Evolutionary conservation across 2,329 filamentous ascomycete species (phyloP), one percentile per base, ranked within the genome.

Genomic region (Neonectria sp.): DNA sequence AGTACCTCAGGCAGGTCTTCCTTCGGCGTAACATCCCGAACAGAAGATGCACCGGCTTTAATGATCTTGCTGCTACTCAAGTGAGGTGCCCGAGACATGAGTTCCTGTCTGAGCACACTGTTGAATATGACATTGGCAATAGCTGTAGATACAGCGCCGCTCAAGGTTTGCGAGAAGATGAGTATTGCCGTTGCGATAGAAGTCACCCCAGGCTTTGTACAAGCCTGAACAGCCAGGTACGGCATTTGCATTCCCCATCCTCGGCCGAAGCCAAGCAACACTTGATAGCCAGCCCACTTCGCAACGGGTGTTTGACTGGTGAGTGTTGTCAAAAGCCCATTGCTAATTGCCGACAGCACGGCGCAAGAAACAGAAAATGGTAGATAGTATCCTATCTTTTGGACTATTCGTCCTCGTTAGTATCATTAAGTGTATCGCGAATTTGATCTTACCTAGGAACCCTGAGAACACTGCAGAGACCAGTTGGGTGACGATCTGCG

Each of bases 131-230:
- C 74, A 37, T 80, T 78, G 27, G 68, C 68, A n/a, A 71, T 67
- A 3, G 83, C 82, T 29, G 87, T 77, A 72, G 86, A 83, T 24
- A 88, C 78, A 2, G 86, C 82, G n/a, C 84, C 83, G 8, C 84
- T 84, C 46, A 76, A 75, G 1, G 70, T 73, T 21, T 76, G 74
- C 1, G 64, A 62, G 59, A 76, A 76, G 3, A 65, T 67, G 1
- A 80, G 63, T 1, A 75, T 70, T 0, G 78, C 75, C 24, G 75
- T 79, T 1, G 71, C 77, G 15, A 79, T 73, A 0, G 77, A 73
- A 0, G 71, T 71, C 6, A 75, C 57, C 11, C 73, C 70, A 0
- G 76, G 69, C 1, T 63, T 68, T 0, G 74, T 63, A 45, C 75
- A 73, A 11, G 77, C 70, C 9, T 79, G 79, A 2, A 79, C 71